Evolutionary conservation across 1,284 basidiomycete genomes (phyloP), one percentile per base, ranked within the genome.

Genomic region (Melampsora americana): DNA sequence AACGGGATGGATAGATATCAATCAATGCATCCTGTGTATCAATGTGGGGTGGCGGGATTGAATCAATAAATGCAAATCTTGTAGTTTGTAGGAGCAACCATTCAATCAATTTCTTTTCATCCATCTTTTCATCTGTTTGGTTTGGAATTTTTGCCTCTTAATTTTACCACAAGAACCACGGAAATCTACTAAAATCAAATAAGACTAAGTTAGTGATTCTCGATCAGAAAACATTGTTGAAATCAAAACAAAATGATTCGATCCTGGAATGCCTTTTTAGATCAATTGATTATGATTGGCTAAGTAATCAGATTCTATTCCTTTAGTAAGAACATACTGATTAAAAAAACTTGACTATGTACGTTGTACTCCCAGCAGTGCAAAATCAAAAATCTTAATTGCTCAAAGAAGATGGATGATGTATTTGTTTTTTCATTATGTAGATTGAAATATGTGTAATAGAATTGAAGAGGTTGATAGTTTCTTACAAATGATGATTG

Each of bases 331-430:
- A 46, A 56, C 61, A 35, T 11, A 62, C 66, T 26, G 62, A 64
- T 28, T 23, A n/a, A n/a, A n/a, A n/a, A n/a, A n/a, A n/a, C n/a
- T n/a, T n/a, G n/a, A n/a, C n/a, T n/a, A n/a, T n/a, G n/a, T n/a
- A n/a, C n/a, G n/a, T n/a, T n/a, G n/a, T n/a, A n/a, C n/a, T n/a
- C n/a, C n/a, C n/a, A n/a, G n/a, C n/a, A n/a, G n/a, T n/a, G n/a
- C 11, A 16, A 18, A 11, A 35, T 44, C 28, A 39, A 35, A 44
- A 20, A 26, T 66, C 62, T 65, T 48, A 46, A 73, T 72, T 32
- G 69, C 48, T 73, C 71, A 65, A 73, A 73, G 71, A 73, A 73
- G 62, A 73, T 66, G 71, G 71, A 73, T 73, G 71, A 73, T 62
- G 50, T 50, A 0, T 26, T 66, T 46, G 2, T 66, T 5, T 3